These are phyloP conservation scores for Ampelocalamus luodianensis DNA, from an alignment of 176 grass and related monocot species.

Conservation along the genomic window DNA sequence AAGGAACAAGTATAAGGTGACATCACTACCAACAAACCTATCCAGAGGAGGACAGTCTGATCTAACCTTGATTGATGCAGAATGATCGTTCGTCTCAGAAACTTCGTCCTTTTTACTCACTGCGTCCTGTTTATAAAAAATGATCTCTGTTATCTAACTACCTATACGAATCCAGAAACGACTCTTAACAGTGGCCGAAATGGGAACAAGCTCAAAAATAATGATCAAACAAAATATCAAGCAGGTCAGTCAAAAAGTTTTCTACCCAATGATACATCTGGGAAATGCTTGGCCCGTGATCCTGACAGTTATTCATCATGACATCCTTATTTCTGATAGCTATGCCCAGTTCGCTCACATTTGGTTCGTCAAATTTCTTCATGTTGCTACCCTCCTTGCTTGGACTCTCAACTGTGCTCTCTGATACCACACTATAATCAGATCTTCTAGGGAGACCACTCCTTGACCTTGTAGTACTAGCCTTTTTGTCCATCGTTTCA, in stretches of 20 bases:
- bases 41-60: conserved; percentile 6
- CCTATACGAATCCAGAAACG: conserved; percentile 3
- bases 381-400: neutral
- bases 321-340: conserved; percentile 22
- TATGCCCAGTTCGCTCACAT: conserved; percentile 29
- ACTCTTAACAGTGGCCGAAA: conserved; percentile 3
- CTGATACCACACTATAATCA: conserved; percentile 36
- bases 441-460: conserved; percentile 5
- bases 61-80: conserved; percentile 64
- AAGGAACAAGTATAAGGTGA: neutral
- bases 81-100: conserved; percentile 36
- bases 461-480: conserved; percentile 24
- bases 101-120: conserved; percentile 50
- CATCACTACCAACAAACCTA: neutral
- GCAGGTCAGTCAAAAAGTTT: conserved; percentile 1
- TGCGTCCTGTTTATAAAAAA: conserved; percentile 46
- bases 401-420: neutral
- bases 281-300: conserved; percentile 47
- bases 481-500: conserved; percentile 41
- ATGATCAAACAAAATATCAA: conserved; percentile 34
- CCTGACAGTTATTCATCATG: conserved; percentile 38
- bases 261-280: conserved; percentile 58
- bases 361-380: conserved; percentile 33
- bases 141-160: conserved; percentile 3
- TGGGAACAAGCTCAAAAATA: conserved; percentile 32